A percentile compares a stretch with the other conserved stretches of the same genome.
Evolutionary conservation across 2,329 filamentous ascomycete species (phyloP).

Genomic region (Fusarium sp.): DNA sequence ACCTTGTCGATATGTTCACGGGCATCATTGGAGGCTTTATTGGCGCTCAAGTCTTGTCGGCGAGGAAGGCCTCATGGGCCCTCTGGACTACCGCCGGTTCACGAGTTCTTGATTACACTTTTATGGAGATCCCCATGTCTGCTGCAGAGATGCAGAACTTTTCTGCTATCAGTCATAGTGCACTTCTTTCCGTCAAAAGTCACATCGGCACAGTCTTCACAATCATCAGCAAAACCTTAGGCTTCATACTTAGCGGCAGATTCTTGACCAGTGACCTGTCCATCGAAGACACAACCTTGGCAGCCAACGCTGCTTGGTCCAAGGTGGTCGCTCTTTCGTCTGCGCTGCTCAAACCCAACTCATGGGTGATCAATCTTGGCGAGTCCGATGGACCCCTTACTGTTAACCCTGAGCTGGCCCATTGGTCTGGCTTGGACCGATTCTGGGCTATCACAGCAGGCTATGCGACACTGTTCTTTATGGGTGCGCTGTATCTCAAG

Average conservation of each 20-base stretch:
- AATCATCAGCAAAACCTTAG: slow-evolving; percentile 53
- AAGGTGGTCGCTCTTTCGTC: slow-evolving; percentile 38
- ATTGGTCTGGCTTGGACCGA: slow-evolving; percentile 75
- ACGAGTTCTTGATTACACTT: slow-evolving; percentile 63
- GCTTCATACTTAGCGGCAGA: slow-evolving; percentile 60
- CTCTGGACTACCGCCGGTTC: slow-evolving; percentile 58
- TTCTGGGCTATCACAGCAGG: slow-evolving; percentile 82
- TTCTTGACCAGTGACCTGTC: slow-evolving; percentile 46
- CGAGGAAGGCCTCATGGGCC: slow-evolving; percentile 56
- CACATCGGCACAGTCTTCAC: slow-evolving; percentile 59
- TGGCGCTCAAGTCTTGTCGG: slow-evolving; percentile 47
- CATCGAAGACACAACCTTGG: slow-evolving; percentile 13
- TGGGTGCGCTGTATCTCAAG: slow-evolving; percentile 83
- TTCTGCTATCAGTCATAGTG: slow-evolving; percentile 79
- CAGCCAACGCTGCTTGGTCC: slow-evolving; percentile 25
- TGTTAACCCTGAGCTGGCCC: slow-evolving; percentile 69
- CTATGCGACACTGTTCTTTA: slow-evolving; percentile 79
- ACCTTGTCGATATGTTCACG: slow-evolving; percentile 55
- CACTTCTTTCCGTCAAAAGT: slow-evolving; percentile 70
- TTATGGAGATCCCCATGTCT: slow-evolving; percentile 63
- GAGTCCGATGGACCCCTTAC: slow-evolving; percentile 53
- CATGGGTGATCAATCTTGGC: slow-evolving; percentile 70
- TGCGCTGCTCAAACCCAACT: slow-evolving; percentile 59
- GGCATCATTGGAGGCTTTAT: slow-evolving; percentile 50
- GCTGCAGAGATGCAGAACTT: slow-evolving; percentile 79